Conservation (phyloP, 1,284 basidiomycete genomes). For the Cryptococcus sp. region DNA sequence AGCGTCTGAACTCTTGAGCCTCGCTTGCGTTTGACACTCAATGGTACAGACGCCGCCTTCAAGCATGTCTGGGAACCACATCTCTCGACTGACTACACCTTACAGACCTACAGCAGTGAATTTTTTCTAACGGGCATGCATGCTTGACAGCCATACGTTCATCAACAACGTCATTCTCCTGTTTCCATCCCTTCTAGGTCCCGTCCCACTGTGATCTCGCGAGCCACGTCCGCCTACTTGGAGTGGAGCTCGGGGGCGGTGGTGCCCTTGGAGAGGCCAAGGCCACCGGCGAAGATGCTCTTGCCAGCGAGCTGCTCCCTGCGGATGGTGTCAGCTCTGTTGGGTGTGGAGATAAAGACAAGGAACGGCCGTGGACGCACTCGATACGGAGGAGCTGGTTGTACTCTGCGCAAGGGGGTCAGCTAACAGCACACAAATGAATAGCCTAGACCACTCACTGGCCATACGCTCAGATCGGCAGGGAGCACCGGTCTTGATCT, state of each 20-base stretch:
- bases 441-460: slow-evolving; percentile 58
- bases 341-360: neutral
- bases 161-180: neutral
- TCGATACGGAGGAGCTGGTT: slow-evolving; percentile 86
- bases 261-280: slow-evolving; percentile 73
- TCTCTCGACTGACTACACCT: no score
- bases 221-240: slow-evolving; percentile 13
- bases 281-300: slow-evolving; percentile 69
- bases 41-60: no score
- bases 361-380: slow-evolving; percentile 55
- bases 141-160: neutral
- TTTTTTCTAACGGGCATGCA: neutral
- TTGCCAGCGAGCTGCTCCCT: slow-evolving; percentile 71
- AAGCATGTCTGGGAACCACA: no score
- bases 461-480: slow-evolving; percentile 90
- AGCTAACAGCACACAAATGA: slow-evolving; percentile 10
- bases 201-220: neutral
- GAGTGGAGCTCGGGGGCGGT: slow-evolving; percentile 64
- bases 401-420: slow-evolving; percentile 51
- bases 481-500: slow-evolving; percentile 98
- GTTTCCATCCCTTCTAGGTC: neutral
- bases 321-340: slow-evolving; percentile 8
- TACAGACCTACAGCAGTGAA: no score
- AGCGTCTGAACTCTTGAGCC: no score
- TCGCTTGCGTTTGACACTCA: no score